These are phyloP conservation scores for Citrullus amarus DNA, from an alignment of 306 rosid genomes.

Conservation along the genomic window DNA sequence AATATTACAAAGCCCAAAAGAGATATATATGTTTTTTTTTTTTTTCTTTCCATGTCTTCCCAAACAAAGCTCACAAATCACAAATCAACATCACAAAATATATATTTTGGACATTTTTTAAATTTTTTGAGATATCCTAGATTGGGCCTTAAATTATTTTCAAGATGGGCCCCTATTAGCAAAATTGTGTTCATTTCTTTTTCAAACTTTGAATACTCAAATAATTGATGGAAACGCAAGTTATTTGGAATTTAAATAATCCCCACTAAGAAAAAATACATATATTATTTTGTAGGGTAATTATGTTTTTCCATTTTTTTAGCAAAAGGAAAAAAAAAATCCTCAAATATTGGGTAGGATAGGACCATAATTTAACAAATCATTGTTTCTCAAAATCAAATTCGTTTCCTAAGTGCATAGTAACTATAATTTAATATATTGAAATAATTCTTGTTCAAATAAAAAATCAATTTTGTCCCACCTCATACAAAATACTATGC, in stretches of 20 bases:
- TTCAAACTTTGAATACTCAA: neutral
- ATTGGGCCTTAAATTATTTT: neutral
- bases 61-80: neutral
- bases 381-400: neutral
- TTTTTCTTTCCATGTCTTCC: neutral
- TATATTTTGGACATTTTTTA: too few species aligned
- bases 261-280: neutral
- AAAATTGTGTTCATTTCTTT: neutral
- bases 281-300: neutral
- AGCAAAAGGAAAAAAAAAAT: neutral
- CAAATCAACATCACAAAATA: neutral
- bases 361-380: neutral
- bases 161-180: neutral
- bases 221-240: neutral
- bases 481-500: too few species aligned
- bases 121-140: neutral
- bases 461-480: neutral
- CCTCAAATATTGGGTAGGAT: neutral
- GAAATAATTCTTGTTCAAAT: neutral
- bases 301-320: too few species aligned
- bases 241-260: neutral
- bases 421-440: neutral
- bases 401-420: neutral
- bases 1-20: too few species aligned
- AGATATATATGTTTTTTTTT: neutral